Base-by-base conservation (phyloP, 2,329 filamentous ascomycete species). In the Aureobasidium vineae region DNA sequence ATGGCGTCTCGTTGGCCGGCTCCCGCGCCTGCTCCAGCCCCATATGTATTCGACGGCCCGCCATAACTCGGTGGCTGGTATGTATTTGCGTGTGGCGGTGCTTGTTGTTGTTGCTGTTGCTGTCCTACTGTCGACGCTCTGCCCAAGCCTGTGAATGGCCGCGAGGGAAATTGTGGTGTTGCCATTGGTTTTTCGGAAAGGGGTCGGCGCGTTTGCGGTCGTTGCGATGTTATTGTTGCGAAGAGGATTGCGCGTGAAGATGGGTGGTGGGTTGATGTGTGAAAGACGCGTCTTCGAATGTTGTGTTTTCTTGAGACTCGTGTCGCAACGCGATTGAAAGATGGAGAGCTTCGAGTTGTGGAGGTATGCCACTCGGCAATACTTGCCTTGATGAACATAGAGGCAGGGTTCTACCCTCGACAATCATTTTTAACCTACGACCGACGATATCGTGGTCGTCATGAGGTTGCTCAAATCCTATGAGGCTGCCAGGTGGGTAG, bases 111-210 rank as follows among this genome's bases (percentile, higher is more conserved):
- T 33, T 65, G 50, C 26, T 53, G 47, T 19, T 50, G 36, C 16
- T 65, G 36, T 78, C 40, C 57, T 16, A 38, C 57, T 26, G 57
- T 60, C 3, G 41, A 38, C 26, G 57, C 26, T 79, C 77, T 75
- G 76, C 79, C 64, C 71, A 85, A 81, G 68, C 81, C 80, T 70
- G 80, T 81, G 71, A 83, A 82, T 70, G 81, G 80, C 71, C 85
- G 83, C 61, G 82, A 79, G 64, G 81, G 82, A 73, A 86, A 86
- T 59, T 82, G 74, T 67, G 80, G 81, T 74, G 81, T 83, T 70
- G 84, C 82, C 84, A 84, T 84, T 71, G 68, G 5, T 15, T 23
- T 52, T 7, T 23, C 26, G 15, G 4, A 5, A 1, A 36, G n/a
- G 33, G 3, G 40, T 26, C 43, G 43, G 36, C 33, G 36, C 28